Conservation (phyloP, 164 flowering plant genomes). For the Stephania yunnanensis region DNA sequence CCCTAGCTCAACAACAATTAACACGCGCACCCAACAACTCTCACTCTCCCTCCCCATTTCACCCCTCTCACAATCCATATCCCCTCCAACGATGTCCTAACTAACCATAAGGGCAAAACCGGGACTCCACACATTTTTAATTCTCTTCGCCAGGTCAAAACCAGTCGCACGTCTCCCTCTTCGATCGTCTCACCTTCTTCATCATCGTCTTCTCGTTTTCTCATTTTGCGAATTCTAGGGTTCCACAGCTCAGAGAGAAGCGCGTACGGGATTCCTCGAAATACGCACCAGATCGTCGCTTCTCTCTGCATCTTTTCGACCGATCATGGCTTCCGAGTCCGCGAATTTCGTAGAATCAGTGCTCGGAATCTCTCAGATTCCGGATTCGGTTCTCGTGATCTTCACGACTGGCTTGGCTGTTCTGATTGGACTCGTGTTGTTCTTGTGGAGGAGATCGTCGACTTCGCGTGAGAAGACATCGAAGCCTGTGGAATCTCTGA, state of each 20-base stretch:
- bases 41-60: too few relatives aligned
- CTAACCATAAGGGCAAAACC: not conserved
- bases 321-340: constrained; percentile 27
- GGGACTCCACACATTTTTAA: not conserved
- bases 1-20: too few relatives aligned
- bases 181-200: not conserved
- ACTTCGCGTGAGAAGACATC: constrained; percentile 22
- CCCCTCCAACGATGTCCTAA: not conserved
- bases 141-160: not conserved
- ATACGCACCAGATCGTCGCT: not conserved
- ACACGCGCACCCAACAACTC: too few relatives aligned
- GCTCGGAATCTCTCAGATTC: constrained; percentile 34
- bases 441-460: constrained; percentile 43
- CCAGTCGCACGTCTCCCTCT: not conserved
- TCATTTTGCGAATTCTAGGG: not conserved
- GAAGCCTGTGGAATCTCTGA: constrained; percentile 30
- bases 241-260: not conserved
- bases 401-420: constrained; percentile 52
- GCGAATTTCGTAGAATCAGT: constrained; percentile 36
- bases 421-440: constrained; percentile 27
- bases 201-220: not conserved
- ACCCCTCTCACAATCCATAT: not conserved
- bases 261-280: not conserved
- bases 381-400: constrained; percentile 33
- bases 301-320: not conserved